Conservation (phyloP, 768 basidiomycete genomes). For the Lactarius evosmus region DNA sequence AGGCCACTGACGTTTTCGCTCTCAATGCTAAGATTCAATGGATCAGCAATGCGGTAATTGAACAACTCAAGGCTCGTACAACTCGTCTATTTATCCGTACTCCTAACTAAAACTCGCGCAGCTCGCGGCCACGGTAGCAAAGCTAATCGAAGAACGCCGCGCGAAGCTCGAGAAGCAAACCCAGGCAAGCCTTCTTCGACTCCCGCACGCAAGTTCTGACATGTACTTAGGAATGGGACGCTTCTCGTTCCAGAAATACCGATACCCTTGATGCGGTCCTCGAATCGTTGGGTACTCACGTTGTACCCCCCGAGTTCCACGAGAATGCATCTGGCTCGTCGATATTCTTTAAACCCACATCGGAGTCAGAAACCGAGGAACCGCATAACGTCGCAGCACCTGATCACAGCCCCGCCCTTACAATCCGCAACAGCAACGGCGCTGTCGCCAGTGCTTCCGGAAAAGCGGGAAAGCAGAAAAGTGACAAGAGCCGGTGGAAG, state of each 20-base stretch:
- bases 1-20: constrained; percentile 67
- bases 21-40: constrained; percentile 79
- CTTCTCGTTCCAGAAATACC: constrained; percentile 53
- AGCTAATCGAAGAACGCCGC: constrained; percentile 71
- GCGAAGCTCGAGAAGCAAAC: constrained; percentile 56
- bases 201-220: background rate
- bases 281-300: constrained; percentile 66
- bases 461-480: constrained; percentile 28
- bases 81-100: background rate
- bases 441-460: constrained; percentile 10
- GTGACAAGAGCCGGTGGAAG: constrained; percentile 68
- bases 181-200: constrained; percentile 41
- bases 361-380: constrained; percentile 37
- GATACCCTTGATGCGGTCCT: constrained; percentile 65
- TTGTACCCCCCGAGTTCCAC: constrained; percentile 78
- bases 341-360: constrained; percentile 75
- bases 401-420: constrained; percentile 43
- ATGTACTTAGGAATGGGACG: constrained; percentile 64
- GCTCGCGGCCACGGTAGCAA: constrained; percentile 72
- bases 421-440: constrained; percentile 35
- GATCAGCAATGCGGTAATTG: constrained; percentile 68
- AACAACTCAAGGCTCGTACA: constrained; percentile 70
- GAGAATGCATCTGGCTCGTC: constrained; percentile 63
- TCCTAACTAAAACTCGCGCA: constrained; percentile 31
- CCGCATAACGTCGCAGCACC: constrained; percentile 27